Percentiles rank a stretch among this genome's conserved stretches.
These are phyloP conservation scores for Xerophyta viscosa DNA, from an alignment of 106 monocot genomes.

Conservation along the genomic window DNA sequence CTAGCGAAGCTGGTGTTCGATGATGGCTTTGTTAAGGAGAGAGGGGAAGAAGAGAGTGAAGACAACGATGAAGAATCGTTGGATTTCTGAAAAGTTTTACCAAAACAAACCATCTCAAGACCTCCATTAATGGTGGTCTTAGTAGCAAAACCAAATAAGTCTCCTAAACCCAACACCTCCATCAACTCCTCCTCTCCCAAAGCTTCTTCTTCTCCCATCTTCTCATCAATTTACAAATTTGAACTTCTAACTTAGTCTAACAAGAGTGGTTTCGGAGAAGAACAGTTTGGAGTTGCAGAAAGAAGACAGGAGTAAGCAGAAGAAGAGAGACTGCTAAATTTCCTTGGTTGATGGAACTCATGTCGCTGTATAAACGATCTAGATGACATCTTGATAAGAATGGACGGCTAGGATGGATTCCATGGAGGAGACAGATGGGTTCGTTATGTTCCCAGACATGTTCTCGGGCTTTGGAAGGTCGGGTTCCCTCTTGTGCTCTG, in stretches of 20 bases:
- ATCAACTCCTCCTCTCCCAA: not conserved
- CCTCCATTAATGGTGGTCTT: not conserved
- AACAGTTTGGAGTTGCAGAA: too few species aligned
- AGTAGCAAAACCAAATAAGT: not conserved
- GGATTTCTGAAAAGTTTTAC: constrained; percentile 13
- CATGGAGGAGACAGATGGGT: not conserved
- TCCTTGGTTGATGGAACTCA: not conserved
- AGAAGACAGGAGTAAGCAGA: too few species aligned
- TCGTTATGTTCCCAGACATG: not conserved
- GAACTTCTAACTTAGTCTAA: not conserved
- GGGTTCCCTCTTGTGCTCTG: too few species aligned
- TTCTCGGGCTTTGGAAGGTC: not conserved
- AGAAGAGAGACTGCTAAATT: not conserved
- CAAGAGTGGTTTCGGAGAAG: not conserved
- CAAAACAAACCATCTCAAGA: constrained; percentile 5
- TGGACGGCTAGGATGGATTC: not conserved
- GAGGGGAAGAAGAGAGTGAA: constrained; percentile 28
- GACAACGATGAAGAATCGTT: constrained; percentile 25
- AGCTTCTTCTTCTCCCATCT: not conserved
- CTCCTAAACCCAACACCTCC: not conserved
- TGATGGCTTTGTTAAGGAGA: constrained; percentile 5
- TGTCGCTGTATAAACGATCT: not conserved
- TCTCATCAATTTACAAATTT: not conserved
- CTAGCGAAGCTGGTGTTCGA: constrained; percentile 4
- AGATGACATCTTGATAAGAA: not conserved